A percentile compares a stretch with the other conserved stretches of the same genome.
Conservation (phyloP, 345 rosid species). For the Leavenworthia alabamica region DNA sequence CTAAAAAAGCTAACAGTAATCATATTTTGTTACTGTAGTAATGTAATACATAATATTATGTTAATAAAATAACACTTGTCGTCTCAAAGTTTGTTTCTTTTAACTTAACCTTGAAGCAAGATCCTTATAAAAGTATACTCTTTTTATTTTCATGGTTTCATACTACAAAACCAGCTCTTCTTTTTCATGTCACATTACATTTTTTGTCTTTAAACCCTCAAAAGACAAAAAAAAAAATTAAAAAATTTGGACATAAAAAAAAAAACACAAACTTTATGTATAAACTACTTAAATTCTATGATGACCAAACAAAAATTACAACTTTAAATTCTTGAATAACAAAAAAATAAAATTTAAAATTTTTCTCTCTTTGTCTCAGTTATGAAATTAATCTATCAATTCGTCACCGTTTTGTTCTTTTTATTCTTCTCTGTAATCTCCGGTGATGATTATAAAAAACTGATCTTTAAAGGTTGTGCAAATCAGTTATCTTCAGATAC, state of each 20-base stretch:
- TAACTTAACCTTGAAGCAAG: constrained; percentile 32
- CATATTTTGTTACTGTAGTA: background rate
- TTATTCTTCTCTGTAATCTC: constrained; percentile 17
- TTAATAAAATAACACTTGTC: constrained; percentile 12
- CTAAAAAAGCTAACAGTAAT: constrained; percentile 14
- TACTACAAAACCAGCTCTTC: constrained; percentile 23
- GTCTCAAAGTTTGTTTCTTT: constrained; percentile 23
- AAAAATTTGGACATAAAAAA: background rate
- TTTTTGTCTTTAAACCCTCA: constrained; percentile 11
- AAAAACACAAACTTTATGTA: constrained; percentile 19
- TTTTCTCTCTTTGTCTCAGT: constrained; percentile 25
- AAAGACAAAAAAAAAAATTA: background rate
- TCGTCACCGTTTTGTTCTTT: constrained; percentile 11
- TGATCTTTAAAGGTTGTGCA: constrained; percentile 79
- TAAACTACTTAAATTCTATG: background rate
- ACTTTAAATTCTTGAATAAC: background rate
- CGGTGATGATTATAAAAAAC: constrained; percentile 39
- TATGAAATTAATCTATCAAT: constrained; percentile 17
- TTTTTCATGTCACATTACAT: background rate
- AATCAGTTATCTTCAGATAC: constrained; percentile 58
- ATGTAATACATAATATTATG: constrained; percentile 3
- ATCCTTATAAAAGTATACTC: constrained; percentile 15
- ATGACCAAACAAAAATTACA: background rate
- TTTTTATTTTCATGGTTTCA: constrained; percentile 29
- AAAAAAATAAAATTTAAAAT: background rate